Evolutionary conservation across 805 yeast genomes (phyloP), one percentile per base, ranked within the genome.

Genomic region (Phaffomyces thermotolerans): DNA sequence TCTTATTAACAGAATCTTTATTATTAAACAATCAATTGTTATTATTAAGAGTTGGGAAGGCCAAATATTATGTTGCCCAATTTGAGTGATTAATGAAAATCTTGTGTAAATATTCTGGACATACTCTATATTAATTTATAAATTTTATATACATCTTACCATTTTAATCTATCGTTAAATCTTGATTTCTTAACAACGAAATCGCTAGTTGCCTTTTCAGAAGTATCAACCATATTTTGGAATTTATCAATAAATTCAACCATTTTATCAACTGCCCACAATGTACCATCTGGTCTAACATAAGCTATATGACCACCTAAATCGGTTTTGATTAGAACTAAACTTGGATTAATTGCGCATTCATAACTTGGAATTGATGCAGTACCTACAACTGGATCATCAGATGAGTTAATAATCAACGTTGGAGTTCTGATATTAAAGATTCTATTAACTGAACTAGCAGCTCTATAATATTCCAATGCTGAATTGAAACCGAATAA

Each of bases 31-130:
- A 65, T 12, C 71, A 70, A 44, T 63, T 89, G 33, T 63, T 91
- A 46, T 62, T 88, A 33, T 58, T 90, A 17, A 72, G 95, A 52
- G 62, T 80, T 8, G 98, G 97, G 2, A 91, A 90, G 58, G 76
- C 74, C 38, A 76, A 76, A 47, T 81, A 79, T 56, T 67, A 71
- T 55, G 75, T 81, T 22, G 72, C 79, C n/a, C 73, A 76, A 37
- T 41, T 58, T 10, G 44, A 39, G 17, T 33, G 14, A 18, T 6
- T 8, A 3, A 8, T 31, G 6, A 14, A n/a, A n/a, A 31, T n/a
- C 14, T 5, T 14, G 33, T 31, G 10, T n/a, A 20, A 15, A 9
- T 15, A 15, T 15, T 7, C 8, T 31, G 6, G 3, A n/a, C 8
- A 10, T 31, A 31, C 15, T 18, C 22, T 33, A 9, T 33, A 17